Evolutionary conservation across 352 stramenopile genomes (phyloP), one percentile per base, ranked within the genome.

Genomic region (Globisporangium paroecandrum): DNA sequence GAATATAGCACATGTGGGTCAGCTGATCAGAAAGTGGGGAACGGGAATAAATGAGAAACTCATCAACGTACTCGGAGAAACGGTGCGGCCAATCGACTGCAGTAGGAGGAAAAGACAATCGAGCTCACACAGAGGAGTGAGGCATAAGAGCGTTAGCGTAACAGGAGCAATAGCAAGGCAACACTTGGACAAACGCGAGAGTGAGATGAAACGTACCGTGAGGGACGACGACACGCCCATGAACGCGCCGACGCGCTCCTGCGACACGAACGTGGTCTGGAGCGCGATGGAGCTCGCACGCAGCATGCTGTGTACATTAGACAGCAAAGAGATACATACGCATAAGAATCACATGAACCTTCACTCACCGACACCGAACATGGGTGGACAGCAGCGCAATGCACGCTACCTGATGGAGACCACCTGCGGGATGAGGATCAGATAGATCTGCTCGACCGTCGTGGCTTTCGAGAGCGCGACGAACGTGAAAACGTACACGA

Each of bases 171-270:
- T 32, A 58, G 24, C 24, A 36, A 10, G 12, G 36, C 36, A 10
- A 24, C n/a, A 24, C 20, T n/a, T 9, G 13, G 15, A 60, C 41
- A 20, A 69, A 56, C 18, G 36, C 12, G 12, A 43, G 49, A 20
- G 49, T 27, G n/a, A 41, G 4, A 64, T 62, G 12, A 29, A 29
- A 5, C 65, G 43, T 58, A 94, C 86, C 71, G 86, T 94, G 47
- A 94, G 75, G 5, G 84, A 93, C 3, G 85, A 90, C 0, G 86
- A 92, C 25, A 94, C 78, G 38, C 86, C 86, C 81, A 94, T 90
- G 68, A 94, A 92, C 8, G 84, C 77, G 3, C 86, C 86, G 18
- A 92, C 73, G 36, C 85, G 85, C 58, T 92, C 80, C 20, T 85
- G 79, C 12, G 84, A 71, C 24, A 94, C 82, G 32, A 90, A 79